Base-by-base conservation (phyloP, 2,329 filamentous ascomycete genomes). In the Domatiomyces globalis region DNA sequence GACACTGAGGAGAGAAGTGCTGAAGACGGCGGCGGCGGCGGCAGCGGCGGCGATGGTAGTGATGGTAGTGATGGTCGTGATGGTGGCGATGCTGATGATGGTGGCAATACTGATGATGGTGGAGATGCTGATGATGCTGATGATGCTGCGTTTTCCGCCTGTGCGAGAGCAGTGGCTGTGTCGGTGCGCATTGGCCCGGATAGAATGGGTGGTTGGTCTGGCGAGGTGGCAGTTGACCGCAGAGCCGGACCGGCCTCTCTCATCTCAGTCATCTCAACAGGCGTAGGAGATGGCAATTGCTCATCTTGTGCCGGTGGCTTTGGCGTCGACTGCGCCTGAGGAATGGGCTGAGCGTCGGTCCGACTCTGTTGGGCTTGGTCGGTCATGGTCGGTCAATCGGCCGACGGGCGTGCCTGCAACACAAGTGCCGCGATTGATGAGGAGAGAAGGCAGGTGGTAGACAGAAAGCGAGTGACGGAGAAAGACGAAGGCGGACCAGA, bases 81-180 rank as follows among this genome's bases (percentile, higher is more conserved):
- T 6, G 22, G 22, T 25, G 22, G 6, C 6, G 22, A 6, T 25
- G 22, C 3, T 25, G 22, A 25, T 25, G 22, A 3, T 25, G 22
- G n/a, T 4, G 22, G 22, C 3, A 6, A 6, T 25, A 25, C 3
- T 25, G 22, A 25, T 6, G 22, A 6, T 6, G 22, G 22, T 25
- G 22, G 6, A 4, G 22, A 6, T 25, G 22, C 3, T 25, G 22
- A 25, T 25, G 22, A 3, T 25, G 22, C 22, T 39, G 33, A 15
- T 12, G 29, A 5, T 5, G 33, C 9, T 15, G 33, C 33, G 43
- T 55, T 50, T 51, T 57, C 46, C 7, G 58, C 54, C 43, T 58
- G 56, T 19, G 51, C 46, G 5, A 61, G 51, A 15, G 58, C 58
- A 44, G 58, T 59, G 25, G 46, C 51, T 18, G 58, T 61, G 47